A percentile compares a stretch with the other conserved stretches of the same genome.
Conservation (phyloP, 371 early-diverging fungal genomes). For the Umbelopsis sp. region DNA sequence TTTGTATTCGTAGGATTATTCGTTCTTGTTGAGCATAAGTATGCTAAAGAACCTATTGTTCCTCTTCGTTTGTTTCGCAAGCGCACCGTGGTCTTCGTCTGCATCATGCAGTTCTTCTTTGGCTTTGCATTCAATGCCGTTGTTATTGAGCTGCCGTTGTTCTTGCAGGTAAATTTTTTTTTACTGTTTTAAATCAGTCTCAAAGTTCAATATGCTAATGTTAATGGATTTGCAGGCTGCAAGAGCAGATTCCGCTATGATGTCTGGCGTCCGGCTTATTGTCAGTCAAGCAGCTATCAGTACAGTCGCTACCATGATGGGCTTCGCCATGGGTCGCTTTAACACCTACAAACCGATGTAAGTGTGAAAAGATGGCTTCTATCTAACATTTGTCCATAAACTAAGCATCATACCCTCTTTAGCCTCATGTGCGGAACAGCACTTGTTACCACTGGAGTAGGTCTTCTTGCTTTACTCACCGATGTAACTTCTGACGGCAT, state of each 20-base stretch:
- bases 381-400: not conserved
- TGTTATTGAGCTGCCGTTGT: slow-evolving; percentile 16
- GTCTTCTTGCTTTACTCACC: not conserved
- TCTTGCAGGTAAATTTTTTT: not conserved
- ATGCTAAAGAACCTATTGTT: slow-evolving; percentile 10
- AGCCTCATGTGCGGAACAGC: slow-evolving; percentile 9
- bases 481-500: slow-evolving; percentile 4
- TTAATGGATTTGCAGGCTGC: not conserved
- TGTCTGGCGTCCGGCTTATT: slow-evolving; percentile 4
- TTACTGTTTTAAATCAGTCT: too few species aligned
- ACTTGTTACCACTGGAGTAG: not conserved
- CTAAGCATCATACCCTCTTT: not conserved
- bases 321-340: slow-evolving; percentile 6
- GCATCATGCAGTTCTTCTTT: slow-evolving; percentile 16
- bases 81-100: slow-evolving; percentile 10
- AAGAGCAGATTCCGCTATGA: slow-evolving; percentile 6
- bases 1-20: not conserved
- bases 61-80: slow-evolving; percentile 19
- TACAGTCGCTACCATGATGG: not conserved
- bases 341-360: slow-evolving; percentile 13
- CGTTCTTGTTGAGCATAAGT: slow-evolving; percentile 7
- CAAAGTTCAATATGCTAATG: too few species aligned
- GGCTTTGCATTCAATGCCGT: slow-evolving; percentile 14
- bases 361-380: not conserved
- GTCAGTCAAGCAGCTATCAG: slow-evolving; percentile 1